Evolutionary conservation across 2,329 filamentous ascomycete genomes (phyloP), one percentile per base, ranked within the genome.

Genomic region (Rhinocladiella mackenziei): DNA sequence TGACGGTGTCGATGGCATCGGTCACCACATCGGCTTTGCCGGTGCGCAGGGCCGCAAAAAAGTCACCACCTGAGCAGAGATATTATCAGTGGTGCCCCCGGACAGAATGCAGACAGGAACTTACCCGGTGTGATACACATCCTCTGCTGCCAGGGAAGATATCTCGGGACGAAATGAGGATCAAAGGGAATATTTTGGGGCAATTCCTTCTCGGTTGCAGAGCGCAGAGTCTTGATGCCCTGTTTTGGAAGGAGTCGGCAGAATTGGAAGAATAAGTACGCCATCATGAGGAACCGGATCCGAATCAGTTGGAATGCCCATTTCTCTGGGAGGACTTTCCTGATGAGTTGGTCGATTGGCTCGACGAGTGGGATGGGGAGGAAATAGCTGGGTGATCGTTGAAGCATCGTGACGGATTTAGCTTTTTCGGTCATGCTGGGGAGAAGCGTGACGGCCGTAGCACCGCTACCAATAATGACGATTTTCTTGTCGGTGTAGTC

Each of bases 361-460:
- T 54, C 48, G 15, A 41, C 45, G 22, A 43, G 31, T 4, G 55
- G 55, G 13, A 54, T 25, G 22, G 43, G 36, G 15, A 84, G 55
- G 43, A 89, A 73, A 57, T 86, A 89, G 0, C 75, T 76, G 0
- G 88, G 88, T 33, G 81, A 87, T 44, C 88, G 79, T 65, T 94
- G 87, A 2, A 94, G 73, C 78, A 91, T 87, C 1, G 85, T 91
- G 19, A 89, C 80, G 10, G 77, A 74, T 4, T 65, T 66, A 4
- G 84, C 85, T 28, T 74, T 77, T 31, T 83, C 67, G 1, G 80
- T 78, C 33, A 94, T 65, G 34, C 73, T 76, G 0, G 87, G 88
- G 2, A 94, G 62, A 1, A 94, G 72, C 0, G 87, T 92, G 36
- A 91, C 67, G 5, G 86, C 83, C 0, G 88, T 94, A 2, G 87